Base-by-base conservation (phyloP, 345 rosid genomes). In the Eucalyptus polybractea region DNA sequence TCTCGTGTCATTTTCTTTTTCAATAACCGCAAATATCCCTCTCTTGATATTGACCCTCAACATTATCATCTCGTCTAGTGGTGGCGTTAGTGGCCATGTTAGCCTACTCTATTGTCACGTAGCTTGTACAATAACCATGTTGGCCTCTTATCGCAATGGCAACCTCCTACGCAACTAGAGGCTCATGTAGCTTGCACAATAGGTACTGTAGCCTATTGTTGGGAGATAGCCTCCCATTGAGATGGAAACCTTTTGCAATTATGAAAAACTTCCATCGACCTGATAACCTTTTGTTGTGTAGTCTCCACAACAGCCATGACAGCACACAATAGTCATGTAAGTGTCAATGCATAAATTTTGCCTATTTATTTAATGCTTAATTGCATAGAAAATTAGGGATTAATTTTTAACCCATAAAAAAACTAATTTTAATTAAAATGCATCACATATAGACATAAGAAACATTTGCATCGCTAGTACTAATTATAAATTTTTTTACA, bases 401-500 rank as follows among this genome's bases (percentile, higher is more conserved):
- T 21, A 56, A 56, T 56, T 56, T 56, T 5, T 54, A 56, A 56
- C 27, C 1, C 1, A 0, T 56, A 56, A 54, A 22, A 54, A 54
- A 54, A 22, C 9, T 56, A 22, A 22, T 56, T 56, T 56, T 22
- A 21, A 56, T 56, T 4, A 56, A 56, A 56, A 51, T 51, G 56
- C 56, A 51, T 56, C 27, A 56, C 27, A 12, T 56, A 56, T 22
- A 22, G 62, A 24, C 62, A 22, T 56, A 1, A 56, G 3, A 24
- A 56, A 24, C 13, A 22, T 56, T 56, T 56, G 29, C 13, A 56
- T 56, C 10, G 27, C 62, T 56, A 22, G 62, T 56, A 22, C 5
- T 56, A 24, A 56, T 22, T 22, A 24, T 4, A 22, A 22, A 56
- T 2, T 0, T 0, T 4, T 8, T 9, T 56, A 56, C 25, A 56